A percentile compares a stretch with the other conserved stretches of the same genome.
These are phyloP conservation scores for Rhizopus arrhizus DNA, from an alignment of 371 early-diverging fungal genomes.

Conservation along the genomic window DNA sequence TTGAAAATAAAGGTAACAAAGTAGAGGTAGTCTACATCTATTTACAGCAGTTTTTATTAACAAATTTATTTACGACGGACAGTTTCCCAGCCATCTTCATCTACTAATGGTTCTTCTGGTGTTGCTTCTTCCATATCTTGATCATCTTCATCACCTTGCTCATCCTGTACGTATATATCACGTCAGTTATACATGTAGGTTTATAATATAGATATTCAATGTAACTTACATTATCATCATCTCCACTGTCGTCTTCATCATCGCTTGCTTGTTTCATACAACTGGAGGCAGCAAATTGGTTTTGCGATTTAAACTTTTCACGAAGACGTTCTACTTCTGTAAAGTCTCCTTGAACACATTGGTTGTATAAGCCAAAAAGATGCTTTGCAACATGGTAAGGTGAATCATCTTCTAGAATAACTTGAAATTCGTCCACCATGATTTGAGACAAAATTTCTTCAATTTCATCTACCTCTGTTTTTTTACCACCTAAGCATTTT, in stretches of 20 bases:
- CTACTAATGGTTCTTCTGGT: slow-evolving; percentile 43
- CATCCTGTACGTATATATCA: slow-evolving; percentile 7
- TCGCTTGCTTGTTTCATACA: slow-evolving; percentile 43
- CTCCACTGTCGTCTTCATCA: slow-evolving; percentile 30
- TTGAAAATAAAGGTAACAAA: no score
- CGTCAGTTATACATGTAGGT: neutral
- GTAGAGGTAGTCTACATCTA: no score
- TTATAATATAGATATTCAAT: neutral
- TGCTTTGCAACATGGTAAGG: slow-evolving; percentile 59
- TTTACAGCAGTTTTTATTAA: neutral
- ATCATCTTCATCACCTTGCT: slow-evolving; percentile 12
- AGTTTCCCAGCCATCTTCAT: slow-evolving; percentile 58
- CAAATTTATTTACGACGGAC: slow-evolving; percentile 36
- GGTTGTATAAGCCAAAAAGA: slow-evolving; percentile 48
- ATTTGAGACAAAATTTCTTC: slow-evolving; percentile 65
- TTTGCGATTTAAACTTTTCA: slow-evolving; percentile 43
- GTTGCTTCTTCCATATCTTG: slow-evolving; percentile 48
- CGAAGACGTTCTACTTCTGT: slow-evolving; percentile 55
- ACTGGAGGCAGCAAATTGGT: slow-evolving; percentile 28
- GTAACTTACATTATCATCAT: slow-evolving; percentile 12
- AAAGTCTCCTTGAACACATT: slow-evolving; percentile 59
- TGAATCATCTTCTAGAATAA: slow-evolving; percentile 66
- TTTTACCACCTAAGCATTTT: slow-evolving; percentile 55
- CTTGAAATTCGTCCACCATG: slow-evolving; percentile 72
- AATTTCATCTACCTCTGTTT: slow-evolving; percentile 61